phyloP scores from a whole-genome alignment of 108 stramenopile genomes.

The Fistulifera pelliculosa region DNA sequence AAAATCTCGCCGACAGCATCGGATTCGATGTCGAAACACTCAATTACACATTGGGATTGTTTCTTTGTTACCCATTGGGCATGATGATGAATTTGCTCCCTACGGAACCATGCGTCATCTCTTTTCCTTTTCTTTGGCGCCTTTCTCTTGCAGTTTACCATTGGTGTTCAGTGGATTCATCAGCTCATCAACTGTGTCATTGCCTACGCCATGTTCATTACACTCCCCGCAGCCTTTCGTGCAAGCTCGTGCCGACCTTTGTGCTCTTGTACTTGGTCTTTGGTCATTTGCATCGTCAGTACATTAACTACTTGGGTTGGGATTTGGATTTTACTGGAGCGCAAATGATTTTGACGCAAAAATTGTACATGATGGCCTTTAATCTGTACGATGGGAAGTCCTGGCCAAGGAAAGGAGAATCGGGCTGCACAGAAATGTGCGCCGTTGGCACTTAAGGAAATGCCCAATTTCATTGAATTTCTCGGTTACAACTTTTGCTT shows the following conservation, averaged over 20 bases:
- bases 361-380: conserved; percentile 94
- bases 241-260: conserved; percentile 77
- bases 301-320: conserved; percentile 93
- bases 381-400: conserved; percentile 92
- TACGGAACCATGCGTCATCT: conserved; percentile 75
- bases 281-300: conserved; percentile 91
- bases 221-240: conserved; percentile 63
- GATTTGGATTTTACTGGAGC: conserved; percentile 94
- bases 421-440: conserved; percentile 79
- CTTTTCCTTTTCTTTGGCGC: conserved; percentile 85
- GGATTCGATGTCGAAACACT: conserved; percentile 85
- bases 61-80: conserved; percentile 85
- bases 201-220: conserved; percentile 78
- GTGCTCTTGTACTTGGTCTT: conserved; percentile 82
- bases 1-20: conserved; percentile 49
- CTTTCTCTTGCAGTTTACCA: conserved; percentile 83
- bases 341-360: conserved; percentile 95
- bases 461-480: conserved; percentile 86
- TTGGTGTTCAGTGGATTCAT: conserved; percentile 95
- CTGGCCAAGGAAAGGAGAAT: conserved; percentile 41
- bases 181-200: conserved; percentile 82
- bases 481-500: conserved; percentile 95
- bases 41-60: conserved; percentile 76
- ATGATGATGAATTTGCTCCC: conserved; percentile 73
- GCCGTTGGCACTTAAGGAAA: conserved; percentile 60